Evolutionary conservation across 495 filamentous ascomycete genomes (phyloP).

Genomic region (Lasiosphaeria hispida): DNA sequence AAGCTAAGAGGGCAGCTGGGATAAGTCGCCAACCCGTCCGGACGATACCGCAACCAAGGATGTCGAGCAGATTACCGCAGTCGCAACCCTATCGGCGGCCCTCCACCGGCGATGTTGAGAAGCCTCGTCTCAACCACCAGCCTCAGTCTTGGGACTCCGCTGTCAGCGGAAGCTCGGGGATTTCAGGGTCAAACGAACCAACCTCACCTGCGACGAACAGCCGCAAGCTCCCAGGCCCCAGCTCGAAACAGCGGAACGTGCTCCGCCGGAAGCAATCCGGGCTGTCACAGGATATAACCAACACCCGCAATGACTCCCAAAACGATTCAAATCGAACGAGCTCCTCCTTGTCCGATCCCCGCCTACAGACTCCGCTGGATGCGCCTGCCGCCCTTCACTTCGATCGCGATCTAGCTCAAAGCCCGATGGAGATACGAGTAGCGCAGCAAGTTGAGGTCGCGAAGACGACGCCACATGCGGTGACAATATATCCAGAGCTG

Average conservation of each 20-base stretch:
- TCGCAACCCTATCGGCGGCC: constrained; percentile 27
- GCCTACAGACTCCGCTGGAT: constrained; percentile 32
- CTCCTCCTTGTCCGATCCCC: constrained; percentile 40
- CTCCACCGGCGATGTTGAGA: constrained; percentile 23
- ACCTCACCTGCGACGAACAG: constrained; percentile 12
- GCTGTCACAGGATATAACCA: constrained; percentile 37
- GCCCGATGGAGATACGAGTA: constrained; percentile 36
- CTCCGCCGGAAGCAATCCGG: constrained; percentile 49
- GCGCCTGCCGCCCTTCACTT: constrained; percentile 22
- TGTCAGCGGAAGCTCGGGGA: constrained; percentile 18
- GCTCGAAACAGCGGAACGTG: constrained; percentile 35
- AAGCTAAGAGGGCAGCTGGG: constrained; percentile 22
- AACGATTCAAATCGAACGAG: constrained; percentile 37
- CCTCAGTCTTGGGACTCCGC: constrained; percentile 30
- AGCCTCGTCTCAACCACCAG: constrained; percentile 30
- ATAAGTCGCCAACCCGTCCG: constrained; percentile 24
- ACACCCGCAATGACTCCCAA: constrained; percentile 27
- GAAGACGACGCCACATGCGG: constrained; percentile 30
- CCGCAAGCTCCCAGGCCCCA: constrained; percentile 23
- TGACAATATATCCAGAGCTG: constrained; percentile 50
- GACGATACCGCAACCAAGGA: constrained; percentile 31
- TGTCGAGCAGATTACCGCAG: constrained; percentile 38
- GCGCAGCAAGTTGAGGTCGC: constrained; percentile 36
- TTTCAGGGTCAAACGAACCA: constrained; percentile 10
- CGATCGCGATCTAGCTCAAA: constrained; percentile 40